Percentiles rank a stretch among this genome's conserved stretches.
Conservation (phyloP, 1,284 basidiomycete species). For the Apiotrichum sp. region DNA sequence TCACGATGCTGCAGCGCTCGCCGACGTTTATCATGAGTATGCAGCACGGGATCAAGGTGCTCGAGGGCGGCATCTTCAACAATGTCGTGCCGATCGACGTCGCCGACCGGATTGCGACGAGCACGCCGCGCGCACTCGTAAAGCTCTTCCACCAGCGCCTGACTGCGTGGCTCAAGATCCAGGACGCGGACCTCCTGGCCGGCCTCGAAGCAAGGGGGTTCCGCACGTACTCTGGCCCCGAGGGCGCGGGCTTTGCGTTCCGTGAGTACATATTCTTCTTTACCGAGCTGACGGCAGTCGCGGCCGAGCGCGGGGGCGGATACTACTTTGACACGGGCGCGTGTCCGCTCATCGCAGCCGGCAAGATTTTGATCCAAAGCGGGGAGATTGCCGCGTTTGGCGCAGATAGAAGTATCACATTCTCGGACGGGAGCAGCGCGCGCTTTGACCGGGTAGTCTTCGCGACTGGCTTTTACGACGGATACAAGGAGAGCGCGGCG, state of each 20-base stretch:
- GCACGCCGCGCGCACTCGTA: slow-evolving; percentile 38
- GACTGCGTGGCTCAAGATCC: slow-evolving; percentile 52
- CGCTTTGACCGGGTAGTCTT: slow-evolving; percentile 64
- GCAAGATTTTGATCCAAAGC: slow-evolving; percentile 68
- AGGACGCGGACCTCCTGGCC: slow-evolving; percentile 52
- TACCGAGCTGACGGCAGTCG: not conserved
- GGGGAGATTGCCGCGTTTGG: slow-evolving; percentile 52
- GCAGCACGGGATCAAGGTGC: slow-evolving; percentile 46
- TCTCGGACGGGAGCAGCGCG: slow-evolving; percentile 60
- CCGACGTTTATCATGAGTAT: slow-evolving; percentile 60
- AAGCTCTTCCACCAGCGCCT: slow-evolving; percentile 52
- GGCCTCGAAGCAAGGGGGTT: slow-evolving; percentile 52
- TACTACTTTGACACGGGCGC: slow-evolving; percentile 56
- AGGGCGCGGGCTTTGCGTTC: slow-evolving; percentile 44
- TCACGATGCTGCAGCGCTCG: slow-evolving; percentile 60
- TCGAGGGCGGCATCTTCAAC: slow-evolving; percentile 51
- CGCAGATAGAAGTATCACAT: slow-evolving; percentile 54
- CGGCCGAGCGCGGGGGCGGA: slow-evolving; percentile 28
- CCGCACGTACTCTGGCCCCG: slow-evolving; percentile 54
- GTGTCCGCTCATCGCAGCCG: slow-evolving; percentile 59
- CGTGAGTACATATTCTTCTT: not conserved
- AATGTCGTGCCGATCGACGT: slow-evolving; percentile 47
- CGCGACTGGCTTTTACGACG: slow-evolving; percentile 56
- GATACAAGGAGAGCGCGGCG: slow-evolving; percentile 45
- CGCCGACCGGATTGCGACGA: slow-evolving; percentile 45